These are phyloP conservation scores for Paraurostyla sp. DNA, from an alignment of 73 alveolate species.

Conservation along the genomic window DNA sequence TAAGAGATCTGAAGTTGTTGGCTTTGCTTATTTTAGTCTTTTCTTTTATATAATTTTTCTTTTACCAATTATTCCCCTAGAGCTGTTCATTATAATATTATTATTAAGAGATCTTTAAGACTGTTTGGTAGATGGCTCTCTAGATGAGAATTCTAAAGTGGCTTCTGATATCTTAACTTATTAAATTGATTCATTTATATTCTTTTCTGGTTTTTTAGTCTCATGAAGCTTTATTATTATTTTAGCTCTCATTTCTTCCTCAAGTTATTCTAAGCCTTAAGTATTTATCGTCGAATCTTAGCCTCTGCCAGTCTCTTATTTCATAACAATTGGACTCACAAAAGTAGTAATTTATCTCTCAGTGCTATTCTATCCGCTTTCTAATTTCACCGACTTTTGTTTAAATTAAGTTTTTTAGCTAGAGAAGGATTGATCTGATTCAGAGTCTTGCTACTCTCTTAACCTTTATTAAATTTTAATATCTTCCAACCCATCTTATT, in stretches of 20 bases:
- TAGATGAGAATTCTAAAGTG: too few species aligned
- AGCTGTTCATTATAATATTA: too few species aligned
- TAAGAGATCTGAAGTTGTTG: too few species aligned
- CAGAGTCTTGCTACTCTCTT: neutral
- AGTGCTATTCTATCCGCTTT: neutral
- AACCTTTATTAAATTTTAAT: neutral
- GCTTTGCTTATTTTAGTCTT: too few species aligned
- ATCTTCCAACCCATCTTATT: neutral
- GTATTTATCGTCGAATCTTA: neutral
- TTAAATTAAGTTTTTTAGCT: too few species aligned
- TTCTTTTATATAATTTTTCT: too few species aligned
- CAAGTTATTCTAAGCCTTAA: neutral
- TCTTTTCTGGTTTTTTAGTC: neutral
- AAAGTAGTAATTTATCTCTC: too few species aligned
- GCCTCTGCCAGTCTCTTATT: neutral
- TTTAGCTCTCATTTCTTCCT: neutral
- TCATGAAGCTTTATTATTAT: neutral
- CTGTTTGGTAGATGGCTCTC: too few species aligned
- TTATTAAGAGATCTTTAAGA: too few species aligned
- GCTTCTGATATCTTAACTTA: neutral
- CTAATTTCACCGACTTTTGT: neutral
- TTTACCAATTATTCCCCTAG: too few species aligned
- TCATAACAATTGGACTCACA: neutral
- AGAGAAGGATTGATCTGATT: neutral
- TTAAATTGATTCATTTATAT: too few species aligned